Percentiles rank a stretch among this genome's conserved stretches.
Conservation (phyloP, 2,329 filamentous ascomycete species). For the Penicillium occitanis region DNA sequence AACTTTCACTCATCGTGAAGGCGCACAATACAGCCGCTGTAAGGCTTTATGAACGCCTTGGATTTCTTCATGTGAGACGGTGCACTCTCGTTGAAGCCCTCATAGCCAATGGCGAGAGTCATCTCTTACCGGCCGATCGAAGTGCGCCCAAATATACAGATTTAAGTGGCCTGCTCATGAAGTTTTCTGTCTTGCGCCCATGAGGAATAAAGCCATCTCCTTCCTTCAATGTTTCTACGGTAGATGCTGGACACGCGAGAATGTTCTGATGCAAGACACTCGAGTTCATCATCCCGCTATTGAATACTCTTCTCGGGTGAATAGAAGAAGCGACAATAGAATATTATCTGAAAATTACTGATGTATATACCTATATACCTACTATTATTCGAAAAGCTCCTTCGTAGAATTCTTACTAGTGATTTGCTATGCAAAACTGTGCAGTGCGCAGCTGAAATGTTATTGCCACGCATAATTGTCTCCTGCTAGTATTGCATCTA, state of each 20-base stretch:
- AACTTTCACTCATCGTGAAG: background rate
- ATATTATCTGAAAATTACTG: background rate
- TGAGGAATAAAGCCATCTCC: background rate
- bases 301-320: background rate
- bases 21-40: background rate
- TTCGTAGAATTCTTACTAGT: background rate
- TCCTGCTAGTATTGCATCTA: background rate
- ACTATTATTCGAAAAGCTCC: background rate
- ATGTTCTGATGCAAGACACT: background rate
- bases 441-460: background rate
- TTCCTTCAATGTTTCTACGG: background rate
- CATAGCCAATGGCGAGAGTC: constrained; percentile 31
- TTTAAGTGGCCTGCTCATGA: constrained; percentile 10
- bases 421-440: background rate
- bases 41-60: background rate
- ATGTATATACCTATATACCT: background rate
- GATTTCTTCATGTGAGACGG: constrained; percentile 23
- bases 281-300: background rate
- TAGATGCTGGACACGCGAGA: background rate
- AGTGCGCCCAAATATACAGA: constrained; percentile 26
- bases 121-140: constrained; percentile 31
- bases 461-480: background rate
- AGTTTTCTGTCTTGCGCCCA: background rate
- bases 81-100: constrained; percentile 34
- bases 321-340: background rate